Base-by-base conservation (phyloP, 139 green algal species). In the Desmodesmus armatus region DNA sequence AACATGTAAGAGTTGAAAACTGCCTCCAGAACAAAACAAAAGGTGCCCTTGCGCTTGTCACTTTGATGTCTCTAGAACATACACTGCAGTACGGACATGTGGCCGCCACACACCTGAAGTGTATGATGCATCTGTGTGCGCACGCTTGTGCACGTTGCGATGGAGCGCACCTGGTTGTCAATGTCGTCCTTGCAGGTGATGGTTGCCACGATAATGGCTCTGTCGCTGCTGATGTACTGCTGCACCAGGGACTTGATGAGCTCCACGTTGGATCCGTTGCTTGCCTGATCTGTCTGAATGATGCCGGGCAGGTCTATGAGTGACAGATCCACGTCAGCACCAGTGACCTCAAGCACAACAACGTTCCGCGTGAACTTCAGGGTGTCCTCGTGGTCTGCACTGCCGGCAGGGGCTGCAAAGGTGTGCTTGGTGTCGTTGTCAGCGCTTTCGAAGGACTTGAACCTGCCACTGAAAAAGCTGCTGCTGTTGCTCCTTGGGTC, bases 271-370 rank as follows among this genome's bases (percentile, higher is more conserved):
- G 29, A 43, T 6, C 47, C 72, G 43, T 71, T 19, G 39, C 58
- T 51, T 5, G 49, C 51, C 49, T 81, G 27, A 6, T 81, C 55
- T 49, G 55, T 73, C n/a, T 82, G 76, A 21, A 82, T 82, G 53
- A 82, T 82, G 37, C 76, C 76, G 29, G 76, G 76, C 53, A 82
- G 53, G 47, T 82, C 76, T 27, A 72, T 82, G 55, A 82, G 37
- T 9, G 76, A 9, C 13, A 82, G 55, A 25, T 82, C 76, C 9
- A 58, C 55, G 5, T 72, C 53, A 55, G 76, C 76, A n/a, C 76
- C 76, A 31, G 55, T 72, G 11, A 82, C 39, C 39, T 82, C 76
- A 53, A 82, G 76, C 53, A 82, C 76, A 23, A 82, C n/a, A 7
- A 72, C 55, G 25, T 82, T 82, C 27, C 55, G 55, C 13, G 76